Base-by-base conservation (phyloP, 2,329 filamentous ascomycete species). In the Ceratocystis harringtonii region DNA sequence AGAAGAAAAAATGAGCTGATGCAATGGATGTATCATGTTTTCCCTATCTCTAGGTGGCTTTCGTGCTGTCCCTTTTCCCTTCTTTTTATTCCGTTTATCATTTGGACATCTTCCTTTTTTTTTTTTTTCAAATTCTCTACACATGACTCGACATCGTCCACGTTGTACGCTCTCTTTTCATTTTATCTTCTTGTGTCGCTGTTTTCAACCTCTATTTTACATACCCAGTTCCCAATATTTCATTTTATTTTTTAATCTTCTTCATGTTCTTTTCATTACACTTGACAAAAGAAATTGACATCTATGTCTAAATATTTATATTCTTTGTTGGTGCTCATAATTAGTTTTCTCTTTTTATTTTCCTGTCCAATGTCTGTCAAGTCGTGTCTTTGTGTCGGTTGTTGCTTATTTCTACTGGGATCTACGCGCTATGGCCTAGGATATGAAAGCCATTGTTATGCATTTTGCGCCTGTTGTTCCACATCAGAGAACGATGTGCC, bases 31-130 rank as follows among this genome's bases (percentile, higher is more conserved):
- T 65, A 52, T 30, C 25, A 32, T 61, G 55, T 45, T 61, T 30
- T 61, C 22, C 57, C 43, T 17, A 43, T 66, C 43, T 62, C 61
- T 43, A 25, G 19, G 32, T 22, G 41, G 48, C 25, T 66, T 32
- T 58, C 63, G 43, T 36, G 19, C 22, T 22, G 41, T 19, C 25
- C n/a, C 30, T 61, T 19, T 44, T 52, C 52, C 44, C 30, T 41
- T 32, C 55, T 64, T 32, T 28, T 63, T 55, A 15, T 60, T 17
- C 17, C 45, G 12, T 48, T 19, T 41, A 48, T 28, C 19, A 36
- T 19, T 25, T 15, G 0, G 12, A 15, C 22, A 30, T 50, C 5
- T 5, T 17, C 36, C 32, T 57, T 50, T 30, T 41, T 44, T 63
- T 44, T 58, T 19, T 15, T 30, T 22, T 30, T 30, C 60, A 12